Base-by-base conservation (phyloP, 345 rosid genomes). In the Limnanthes douglasii region DNA sequence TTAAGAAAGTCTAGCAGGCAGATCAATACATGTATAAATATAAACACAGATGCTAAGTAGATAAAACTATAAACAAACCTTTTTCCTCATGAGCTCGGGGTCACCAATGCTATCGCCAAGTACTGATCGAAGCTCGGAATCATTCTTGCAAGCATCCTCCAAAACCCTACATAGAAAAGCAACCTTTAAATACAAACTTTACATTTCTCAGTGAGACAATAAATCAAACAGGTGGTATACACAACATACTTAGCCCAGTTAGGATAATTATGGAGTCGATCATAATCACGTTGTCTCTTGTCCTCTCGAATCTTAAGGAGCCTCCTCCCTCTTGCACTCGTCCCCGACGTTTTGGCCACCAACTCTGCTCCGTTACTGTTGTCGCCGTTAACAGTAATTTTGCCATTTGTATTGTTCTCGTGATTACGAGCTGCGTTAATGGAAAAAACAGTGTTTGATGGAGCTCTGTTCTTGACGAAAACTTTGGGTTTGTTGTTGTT, bases 251-350 rank as follows among this genome's bases (percentile, higher is more conserved):
- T 80, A 10, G 96, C 95, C 95, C 97, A 82, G 11, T 78, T 26
- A 37, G 97, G 97, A 55, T 82, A 82, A 13, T 67, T 75, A 32
- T 73, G 74, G 34, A 78, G 65, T 44, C 70, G 78, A 22, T 86
- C 93, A 42, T 54, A 44, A 50, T 88, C 95, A 5, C 95, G 82
- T 53, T 64, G 75, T 41, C 85, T 69, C 70, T 78, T 86, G 54
- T 75, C 88, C 49, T 88, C 97, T 34, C 93, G 79, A 41, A 82
- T 53, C 43, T 62, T 75, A 26, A 76, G 70, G 35, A 88, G 47
- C 51, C 93, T 65, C 49, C 97, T 68, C 31, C 88, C 88, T 41
- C 97, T 71, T 1, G 97, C 97, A n/a, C 70, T 65, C n/a, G 88
- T 86, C 6, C 94, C 93, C 0, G 94, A 86, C 11, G 47, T 55